phyloP scores from a whole-genome alignment of 768 basidiomycete genomes.

The Boletus edulis region DNA sequence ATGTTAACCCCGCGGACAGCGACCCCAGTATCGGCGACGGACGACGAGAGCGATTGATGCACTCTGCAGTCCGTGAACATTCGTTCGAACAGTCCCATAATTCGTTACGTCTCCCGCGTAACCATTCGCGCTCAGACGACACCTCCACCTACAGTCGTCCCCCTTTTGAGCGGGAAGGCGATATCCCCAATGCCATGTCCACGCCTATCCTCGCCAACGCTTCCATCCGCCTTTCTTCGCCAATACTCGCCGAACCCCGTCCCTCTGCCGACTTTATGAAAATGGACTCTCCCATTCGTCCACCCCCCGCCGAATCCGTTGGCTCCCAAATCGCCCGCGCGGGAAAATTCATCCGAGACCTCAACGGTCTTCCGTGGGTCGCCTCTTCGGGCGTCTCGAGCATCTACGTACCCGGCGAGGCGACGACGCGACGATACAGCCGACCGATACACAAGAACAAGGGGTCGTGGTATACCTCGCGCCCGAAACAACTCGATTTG shows the following conservation, averaged over 20 bases:
- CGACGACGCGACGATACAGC: conserved; percentile 28
- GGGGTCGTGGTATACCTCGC: conserved; percentile 28
- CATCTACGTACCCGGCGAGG: conserved; percentile 45
- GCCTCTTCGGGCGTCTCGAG: conserved; percentile 43
- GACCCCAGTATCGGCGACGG: conserved; percentile 19
- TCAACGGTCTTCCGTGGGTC: conserved; percentile 48
- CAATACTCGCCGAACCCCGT: conserved; percentile 39
- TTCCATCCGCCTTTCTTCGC: conserved; percentile 31
- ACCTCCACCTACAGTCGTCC: conserved; percentile 24
- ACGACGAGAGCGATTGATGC: conserved; percentile 25
- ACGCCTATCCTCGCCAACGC: conserved; percentile 27
- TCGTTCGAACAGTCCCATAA: conserved; percentile 18
- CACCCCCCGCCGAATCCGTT: conserved; percentile 34
- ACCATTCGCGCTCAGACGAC: conserved; percentile 20
- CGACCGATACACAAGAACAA: conserved; percentile 26
- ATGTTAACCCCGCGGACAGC: conserved; percentile 14
- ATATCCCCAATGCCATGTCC: conserved; percentile 29
- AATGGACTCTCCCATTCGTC: conserved; percentile 44
- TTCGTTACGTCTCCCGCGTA: conserved; percentile 11
- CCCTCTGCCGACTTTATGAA: conserved; percentile 48
- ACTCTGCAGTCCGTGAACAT: conserved; percentile 25
- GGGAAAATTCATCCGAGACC: conserved; percentile 34
- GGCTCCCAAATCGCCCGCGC: conserved; percentile 37
- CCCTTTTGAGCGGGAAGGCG: conserved; percentile 21
- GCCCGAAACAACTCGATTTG: conserved; percentile 28